Conservation (phyloP, 768 basidiomycete genomes). For the Kwoniella europaea region DNA sequence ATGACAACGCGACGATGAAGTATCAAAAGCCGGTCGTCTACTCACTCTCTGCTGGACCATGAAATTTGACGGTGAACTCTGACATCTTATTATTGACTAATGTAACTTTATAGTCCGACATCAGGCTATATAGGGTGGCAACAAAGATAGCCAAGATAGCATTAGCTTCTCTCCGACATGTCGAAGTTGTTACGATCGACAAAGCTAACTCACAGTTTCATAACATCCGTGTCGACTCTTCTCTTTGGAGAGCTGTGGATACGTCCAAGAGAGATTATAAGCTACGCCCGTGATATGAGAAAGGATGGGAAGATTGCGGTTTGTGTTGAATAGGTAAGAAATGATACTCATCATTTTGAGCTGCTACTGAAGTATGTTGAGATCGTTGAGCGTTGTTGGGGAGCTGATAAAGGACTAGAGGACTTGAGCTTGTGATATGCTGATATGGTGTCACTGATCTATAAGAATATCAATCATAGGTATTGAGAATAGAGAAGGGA, state of each 20-base stretch:
- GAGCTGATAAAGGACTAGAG: not conserved
- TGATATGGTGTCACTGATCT: not conserved
- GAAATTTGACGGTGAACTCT: constrained; percentile 96
- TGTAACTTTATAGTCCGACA: constrained; percentile 98
- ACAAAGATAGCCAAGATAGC: constrained; percentile 7
- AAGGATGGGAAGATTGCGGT: constrained; percentile 4
- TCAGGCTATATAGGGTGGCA: constrained; percentile 67
- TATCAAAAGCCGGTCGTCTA: constrained; percentile 17
- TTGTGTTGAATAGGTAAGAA: not conserved
- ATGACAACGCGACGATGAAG: not conserved
- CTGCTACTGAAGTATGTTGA: constrained; percentile 2
- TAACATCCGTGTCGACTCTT: constrained; percentile 97
- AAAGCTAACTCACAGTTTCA: constrained; percentile 80
- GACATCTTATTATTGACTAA: constrained; percentile 99
- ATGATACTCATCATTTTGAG: constrained; percentile 48
- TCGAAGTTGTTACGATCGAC: not conserved
- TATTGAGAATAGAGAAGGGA: not conserved
- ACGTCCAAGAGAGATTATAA: constrained; percentile 22
- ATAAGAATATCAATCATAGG: not conserved
- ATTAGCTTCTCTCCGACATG: not conserved
- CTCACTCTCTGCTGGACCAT: constrained; percentile 92
- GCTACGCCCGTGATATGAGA: not conserved
- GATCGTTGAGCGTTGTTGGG: not conserved
- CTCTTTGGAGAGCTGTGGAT: constrained; percentile 81
- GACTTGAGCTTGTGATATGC: no score